Evolutionary conservation across 371 early-diverging fungal species (phyloP).

Genomic region (Mortierella sp.): DNA sequence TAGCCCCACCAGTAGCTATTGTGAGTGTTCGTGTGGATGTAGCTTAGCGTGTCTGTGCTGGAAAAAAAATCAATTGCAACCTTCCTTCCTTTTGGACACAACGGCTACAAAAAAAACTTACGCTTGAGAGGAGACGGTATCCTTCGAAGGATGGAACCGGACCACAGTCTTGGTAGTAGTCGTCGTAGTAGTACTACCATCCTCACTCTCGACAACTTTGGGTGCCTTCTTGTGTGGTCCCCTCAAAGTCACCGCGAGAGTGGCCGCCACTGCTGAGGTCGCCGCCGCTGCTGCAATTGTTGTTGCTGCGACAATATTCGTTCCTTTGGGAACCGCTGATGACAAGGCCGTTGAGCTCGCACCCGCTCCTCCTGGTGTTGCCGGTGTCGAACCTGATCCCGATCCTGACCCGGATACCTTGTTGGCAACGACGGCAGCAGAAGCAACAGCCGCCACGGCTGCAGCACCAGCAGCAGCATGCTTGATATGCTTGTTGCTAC

Average conservation of each 20-base stretch:
- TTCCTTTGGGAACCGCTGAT: constrained; percentile 13
- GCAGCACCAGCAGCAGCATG: not conserved
- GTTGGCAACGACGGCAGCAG: not conserved
- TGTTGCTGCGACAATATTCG: constrained; percentile 35
- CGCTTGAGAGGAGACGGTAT: constrained; percentile 47
- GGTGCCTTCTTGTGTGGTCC: not conserved
- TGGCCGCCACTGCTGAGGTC: constrained; percentile 43
- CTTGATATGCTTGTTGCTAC: not conserved
- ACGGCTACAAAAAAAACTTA: constrained; percentile 11
- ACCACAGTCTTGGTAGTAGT: constrained; percentile 30
- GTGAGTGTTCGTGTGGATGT: not conserved
- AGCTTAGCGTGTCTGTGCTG: too few relatives aligned
- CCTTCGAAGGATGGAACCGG: constrained; percentile 34
- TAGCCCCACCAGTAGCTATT: constrained; percentile 54
- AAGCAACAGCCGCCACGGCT: not conserved
- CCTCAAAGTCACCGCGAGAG: constrained; percentile 24
- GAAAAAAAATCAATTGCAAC: too few relatives aligned
- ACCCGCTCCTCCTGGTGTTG: not conserved
- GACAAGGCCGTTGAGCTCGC: not conserved
- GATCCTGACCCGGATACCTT: not conserved
- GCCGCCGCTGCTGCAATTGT: constrained; percentile 49
- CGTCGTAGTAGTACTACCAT: constrained; percentile 9
- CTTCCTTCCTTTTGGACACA: too few relatives aligned
- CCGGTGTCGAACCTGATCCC: not conserved
- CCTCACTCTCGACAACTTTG: not conserved